A percentile compares a stretch with the other conserved stretches of the same genome.
Conservation (phyloP, 2,329 filamentous ascomycete species). For the Neopestalotiopsis rosae region DNA sequence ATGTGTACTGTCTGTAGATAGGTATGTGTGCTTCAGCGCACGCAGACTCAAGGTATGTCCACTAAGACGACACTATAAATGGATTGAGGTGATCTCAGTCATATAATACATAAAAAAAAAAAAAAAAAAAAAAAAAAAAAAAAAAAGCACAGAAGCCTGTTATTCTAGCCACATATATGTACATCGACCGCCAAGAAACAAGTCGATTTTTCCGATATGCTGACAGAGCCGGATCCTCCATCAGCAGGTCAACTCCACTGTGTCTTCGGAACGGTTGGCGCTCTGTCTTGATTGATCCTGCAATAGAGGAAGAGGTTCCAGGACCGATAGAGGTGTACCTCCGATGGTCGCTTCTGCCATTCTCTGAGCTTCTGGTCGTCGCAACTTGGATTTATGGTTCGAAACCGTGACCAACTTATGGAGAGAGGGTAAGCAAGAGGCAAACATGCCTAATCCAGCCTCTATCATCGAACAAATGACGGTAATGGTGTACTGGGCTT, state of each 20-base stretch:
- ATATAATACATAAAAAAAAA: no score
- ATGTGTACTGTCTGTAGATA: no score
- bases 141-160: no score
- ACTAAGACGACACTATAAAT: no score
- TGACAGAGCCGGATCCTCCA: neutral
- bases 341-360: conserved; percentile 17
- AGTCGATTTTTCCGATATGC: neutral
- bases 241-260: neutral
- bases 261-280: neutral
- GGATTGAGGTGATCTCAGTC: no score
- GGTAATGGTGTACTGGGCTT: neutral
- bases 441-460: conserved; percentile 14
- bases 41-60: no score
- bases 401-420: conserved; percentile 7
- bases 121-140: no score
- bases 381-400: neutral
- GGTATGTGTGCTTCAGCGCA: no score
- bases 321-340: conserved; percentile 7
- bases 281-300: neutral
- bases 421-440: conserved; percentile 8
- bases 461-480: conserved; percentile 9
- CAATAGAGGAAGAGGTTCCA: neutral
- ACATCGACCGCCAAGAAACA: neutral
- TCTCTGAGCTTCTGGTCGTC: neutral
- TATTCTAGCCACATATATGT: no score